Conservation (phyloP, 768 basidiomycete genomes). For the Xerocomus potaroensis region DNA sequence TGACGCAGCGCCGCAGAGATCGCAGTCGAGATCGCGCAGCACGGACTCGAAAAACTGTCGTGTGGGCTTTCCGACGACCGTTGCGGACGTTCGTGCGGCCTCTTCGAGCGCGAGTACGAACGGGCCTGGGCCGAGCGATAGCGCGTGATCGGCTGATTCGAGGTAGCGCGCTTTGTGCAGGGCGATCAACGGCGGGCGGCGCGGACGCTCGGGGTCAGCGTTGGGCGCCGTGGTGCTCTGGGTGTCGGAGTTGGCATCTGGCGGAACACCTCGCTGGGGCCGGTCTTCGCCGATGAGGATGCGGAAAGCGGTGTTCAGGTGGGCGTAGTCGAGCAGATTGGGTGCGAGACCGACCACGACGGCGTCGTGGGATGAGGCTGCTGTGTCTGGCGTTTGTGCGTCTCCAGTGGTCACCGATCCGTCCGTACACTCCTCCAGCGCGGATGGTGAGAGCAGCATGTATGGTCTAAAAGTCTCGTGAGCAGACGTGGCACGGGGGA, state of each 20-base stretch:
- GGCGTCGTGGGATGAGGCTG: slow-evolving; percentile 39
- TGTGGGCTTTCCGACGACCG: slow-evolving; percentile 62
- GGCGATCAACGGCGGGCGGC: slow-evolving; percentile 43
- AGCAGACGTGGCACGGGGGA: too few relatives aligned
- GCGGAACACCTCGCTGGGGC: not conserved
- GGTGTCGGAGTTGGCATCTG: not conserved
- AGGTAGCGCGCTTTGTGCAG: slow-evolving; percentile 58
- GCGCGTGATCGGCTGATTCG: slow-evolving; percentile 39
- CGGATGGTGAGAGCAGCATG: slow-evolving; percentile 51
- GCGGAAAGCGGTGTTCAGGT: slow-evolving; percentile 64
- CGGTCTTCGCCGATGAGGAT: slow-evolving; percentile 46
- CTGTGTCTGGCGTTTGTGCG: not conserved
- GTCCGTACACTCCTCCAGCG: slow-evolving; percentile 39
- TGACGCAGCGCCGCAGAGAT: slow-evolving; percentile 3
- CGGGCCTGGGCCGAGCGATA: slow-evolving; percentile 67
- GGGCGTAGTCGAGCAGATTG: slow-evolving; percentile 43
- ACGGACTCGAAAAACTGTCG: slow-evolving; percentile 56
- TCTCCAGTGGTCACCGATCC: not conserved
- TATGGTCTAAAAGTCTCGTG: slow-evolving; percentile 39
- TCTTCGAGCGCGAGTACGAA: slow-evolving; percentile 62
- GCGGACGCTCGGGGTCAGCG: not conserved
- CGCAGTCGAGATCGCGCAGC: slow-evolving; percentile 39
- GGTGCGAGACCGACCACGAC: slow-evolving; percentile 66
- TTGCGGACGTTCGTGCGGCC: slow-evolving; percentile 45
- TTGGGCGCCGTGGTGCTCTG: not conserved